Base-by-base conservation (phyloP, 1,139 yeast genomes). In the Taiozyma onychis region DNA sequence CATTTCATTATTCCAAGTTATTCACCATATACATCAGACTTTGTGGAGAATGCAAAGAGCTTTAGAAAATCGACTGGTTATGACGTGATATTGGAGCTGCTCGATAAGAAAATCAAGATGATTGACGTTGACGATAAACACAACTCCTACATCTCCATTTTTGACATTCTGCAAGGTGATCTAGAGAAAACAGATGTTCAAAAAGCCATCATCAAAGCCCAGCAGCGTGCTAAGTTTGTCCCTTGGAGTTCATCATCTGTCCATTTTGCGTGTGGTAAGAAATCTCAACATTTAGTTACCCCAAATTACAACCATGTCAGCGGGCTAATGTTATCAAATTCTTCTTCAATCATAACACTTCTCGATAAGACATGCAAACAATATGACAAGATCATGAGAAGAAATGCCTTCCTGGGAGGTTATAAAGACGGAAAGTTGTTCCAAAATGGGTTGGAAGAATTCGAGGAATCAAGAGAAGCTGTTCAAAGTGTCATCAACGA, bases 191-290 rank as follows among this genome's bases (percentile, higher is more conserved):
- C 74, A 6, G 97, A 90, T 59, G 79, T 91, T 6, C 83, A 89
- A 58, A 89, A 88, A 66, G 95, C 96, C 0, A 72, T 87, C 26
- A 67, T 84, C 18, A 84, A 89, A 55, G 85, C 93, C 4, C 86
- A 91, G 54, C 88, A 85, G 54, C 73, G 97, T 47, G 76, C 90
- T 0, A 76, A 80, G 39, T 93, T 90, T 70, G 89, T 88, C 3
- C 95, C 96, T 0, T 88, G 96, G 88, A 81, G 91, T 1, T 83
- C 96, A 0, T 81, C 93, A 1, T 78, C 93, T 13, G 76, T 90
- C 6, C 95, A 88, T 62, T 74, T 90, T 1, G 91, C 93, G 6
- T 74, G 84, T 48, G 93, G 96, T 2, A 77, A 80, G 53, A 81
- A 81, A 57, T 86, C 96, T 2, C 86, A 91, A 2, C 84, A 79